These are phyloP conservation scores for Suhomyces faveliae DNA, from an alignment of 805 yeast species.

Conservation along the genomic window DNA sequence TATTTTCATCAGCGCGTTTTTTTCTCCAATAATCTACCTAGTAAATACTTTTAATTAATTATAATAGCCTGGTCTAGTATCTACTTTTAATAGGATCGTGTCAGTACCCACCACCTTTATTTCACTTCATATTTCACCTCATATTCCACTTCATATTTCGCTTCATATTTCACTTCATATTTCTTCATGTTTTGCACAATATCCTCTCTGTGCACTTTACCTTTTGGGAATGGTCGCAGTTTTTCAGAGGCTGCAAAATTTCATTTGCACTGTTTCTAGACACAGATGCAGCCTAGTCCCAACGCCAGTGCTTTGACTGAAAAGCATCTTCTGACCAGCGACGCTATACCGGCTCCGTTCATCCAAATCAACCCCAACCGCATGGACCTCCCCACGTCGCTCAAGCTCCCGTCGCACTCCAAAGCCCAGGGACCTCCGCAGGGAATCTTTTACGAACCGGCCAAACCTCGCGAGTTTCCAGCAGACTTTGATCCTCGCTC, in stretches of 20 bases:
- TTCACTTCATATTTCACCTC: too few species aligned
- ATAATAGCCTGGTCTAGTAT: too few species aligned
- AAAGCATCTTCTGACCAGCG: not conserved
- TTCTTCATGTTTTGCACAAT: too few species aligned
- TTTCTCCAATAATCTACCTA: too few species aligned
- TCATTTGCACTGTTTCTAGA: not conserved
- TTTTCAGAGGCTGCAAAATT: not conserved
- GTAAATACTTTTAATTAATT: too few species aligned
- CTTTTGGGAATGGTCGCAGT: not conserved
- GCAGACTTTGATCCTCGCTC: constrained; percentile 56
- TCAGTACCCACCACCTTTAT: too few species aligned
- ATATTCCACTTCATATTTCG: too few species aligned
- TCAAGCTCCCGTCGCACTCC: not conserved
- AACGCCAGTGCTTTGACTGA: not conserved
- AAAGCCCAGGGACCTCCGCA: not conserved
- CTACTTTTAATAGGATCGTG: too few species aligned
- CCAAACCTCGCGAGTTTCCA: not conserved
- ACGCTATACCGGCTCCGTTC: not conserved
- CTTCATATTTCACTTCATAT: too few species aligned
- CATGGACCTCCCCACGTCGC: not conserved
- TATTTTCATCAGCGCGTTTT: not conserved
- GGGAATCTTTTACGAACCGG: not conserved
- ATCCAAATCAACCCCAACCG: not conserved
- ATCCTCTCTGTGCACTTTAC: not conserved
- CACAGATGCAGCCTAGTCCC: not conserved